These are phyloP conservation scores for Amaranthus cruentus DNA, from an alignment of 148 eudicot genomes.

Conservation along the genomic window DNA sequence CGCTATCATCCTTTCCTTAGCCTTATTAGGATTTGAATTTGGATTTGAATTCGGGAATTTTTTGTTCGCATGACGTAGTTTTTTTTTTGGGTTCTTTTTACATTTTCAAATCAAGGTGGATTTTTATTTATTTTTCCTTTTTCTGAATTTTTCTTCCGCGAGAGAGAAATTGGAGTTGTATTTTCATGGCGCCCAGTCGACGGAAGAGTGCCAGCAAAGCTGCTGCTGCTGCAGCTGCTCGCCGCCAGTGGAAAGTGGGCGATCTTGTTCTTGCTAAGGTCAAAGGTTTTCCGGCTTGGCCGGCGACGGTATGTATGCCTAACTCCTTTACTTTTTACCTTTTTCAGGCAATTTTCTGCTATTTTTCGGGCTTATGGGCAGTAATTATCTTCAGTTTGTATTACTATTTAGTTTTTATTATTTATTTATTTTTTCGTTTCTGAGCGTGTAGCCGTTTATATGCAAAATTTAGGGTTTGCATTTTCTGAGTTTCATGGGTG, in stretches of 20 bases:
- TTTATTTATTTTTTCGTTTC: too few relatives aligned
- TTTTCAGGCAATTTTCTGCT: neutral
- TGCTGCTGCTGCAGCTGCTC: slow-evolving; percentile 77
- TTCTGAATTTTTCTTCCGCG: too few relatives aligned
- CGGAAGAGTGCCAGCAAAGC: slow-evolving; percentile 60
- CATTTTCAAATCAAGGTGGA: neutral
- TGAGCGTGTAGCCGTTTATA: neutral
- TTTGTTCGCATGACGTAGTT: slow-evolving; percentile 18
- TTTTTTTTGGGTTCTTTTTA: neutral
- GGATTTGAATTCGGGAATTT: neutral
- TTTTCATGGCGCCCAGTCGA: slow-evolving; percentile 74
- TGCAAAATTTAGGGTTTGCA: neutral
- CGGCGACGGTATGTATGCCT: slow-evolving; percentile 64
- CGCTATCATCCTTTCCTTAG: neutral
- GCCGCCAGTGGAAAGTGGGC: slow-evolving; percentile 78
- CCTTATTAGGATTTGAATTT: neutral
- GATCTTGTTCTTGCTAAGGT: slow-evolving; percentile 98
- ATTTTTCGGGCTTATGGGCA: too few relatives aligned
- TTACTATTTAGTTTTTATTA: too few relatives aligned
- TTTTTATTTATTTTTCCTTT: too few relatives aligned
- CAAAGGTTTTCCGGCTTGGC: slow-evolving; percentile 98
- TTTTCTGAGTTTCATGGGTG: neutral
- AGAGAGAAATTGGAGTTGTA: neutral
- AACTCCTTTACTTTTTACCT: neutral
- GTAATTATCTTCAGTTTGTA: too few relatives aligned